phyloP scores from a whole-genome alignment of 805 yeast species.

The Starmerella tilneyi region DNA sequence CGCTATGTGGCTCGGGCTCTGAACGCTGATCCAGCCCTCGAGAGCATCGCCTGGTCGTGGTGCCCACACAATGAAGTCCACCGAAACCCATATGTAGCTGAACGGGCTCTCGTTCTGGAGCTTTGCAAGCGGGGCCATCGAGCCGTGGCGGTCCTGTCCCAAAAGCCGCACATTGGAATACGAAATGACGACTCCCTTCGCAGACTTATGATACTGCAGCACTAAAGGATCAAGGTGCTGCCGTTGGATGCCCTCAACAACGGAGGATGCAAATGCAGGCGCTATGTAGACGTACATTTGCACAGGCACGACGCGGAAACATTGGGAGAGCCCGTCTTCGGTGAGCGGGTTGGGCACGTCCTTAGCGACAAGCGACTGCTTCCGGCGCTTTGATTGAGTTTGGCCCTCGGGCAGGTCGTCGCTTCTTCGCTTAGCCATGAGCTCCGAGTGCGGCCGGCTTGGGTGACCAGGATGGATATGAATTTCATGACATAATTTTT shows the following conservation, averaged over 20 bases:
- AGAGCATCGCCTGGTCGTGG: slow-evolving; percentile 80
- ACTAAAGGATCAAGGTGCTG: slow-evolving; percentile 87
- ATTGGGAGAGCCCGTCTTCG: slow-evolving; percentile 38
- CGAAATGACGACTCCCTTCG: slow-evolving; percentile 75
- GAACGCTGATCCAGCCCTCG: slow-evolving; percentile 84
- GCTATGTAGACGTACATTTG: slow-evolving; percentile 77
- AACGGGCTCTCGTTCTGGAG: slow-evolving; percentile 76
- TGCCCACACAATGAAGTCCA: slow-evolving; percentile 76
- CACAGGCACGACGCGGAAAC: slow-evolving; percentile 54
- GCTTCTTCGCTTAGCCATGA: slow-evolving; percentile 20
- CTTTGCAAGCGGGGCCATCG: slow-evolving; percentile 44
- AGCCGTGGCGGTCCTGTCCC: slow-evolving; percentile 33
- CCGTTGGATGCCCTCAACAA: slow-evolving; percentile 66
- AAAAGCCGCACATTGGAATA: slow-evolving; percentile 55
- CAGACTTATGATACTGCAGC: slow-evolving; percentile 65
- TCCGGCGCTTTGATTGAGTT: slow-evolving; percentile 16
- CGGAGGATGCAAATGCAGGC: slow-evolving; percentile 60
- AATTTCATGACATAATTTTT: slow-evolving; percentile 19
- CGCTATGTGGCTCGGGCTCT: slow-evolving; percentile 91
- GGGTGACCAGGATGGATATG: not conserved
- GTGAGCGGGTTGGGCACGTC: slow-evolving; percentile 25
- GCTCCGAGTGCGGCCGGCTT: not conserved
- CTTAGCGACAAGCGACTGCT: slow-evolving; percentile 15
- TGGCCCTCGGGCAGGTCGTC: slow-evolving; percentile 12
- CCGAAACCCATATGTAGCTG: slow-evolving; percentile 75